Conservation (phyloP, 2,329 filamentous ascomycete species). For the Biscogniauxia sp. region DNA sequence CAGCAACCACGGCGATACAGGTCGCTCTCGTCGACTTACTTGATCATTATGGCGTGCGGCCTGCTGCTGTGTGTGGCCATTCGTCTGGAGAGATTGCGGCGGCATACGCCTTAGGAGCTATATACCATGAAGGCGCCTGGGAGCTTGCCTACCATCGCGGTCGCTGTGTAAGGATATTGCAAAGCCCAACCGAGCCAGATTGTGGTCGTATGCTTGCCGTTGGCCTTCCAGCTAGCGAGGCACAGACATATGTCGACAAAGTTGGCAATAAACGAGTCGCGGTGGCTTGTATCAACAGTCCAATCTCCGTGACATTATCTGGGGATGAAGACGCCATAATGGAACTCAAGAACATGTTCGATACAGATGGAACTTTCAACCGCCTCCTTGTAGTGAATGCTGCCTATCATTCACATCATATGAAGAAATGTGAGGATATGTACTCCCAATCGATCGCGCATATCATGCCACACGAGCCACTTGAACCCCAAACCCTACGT, state of each 20-base stretch:
- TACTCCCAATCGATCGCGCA: constrained; percentile 24
- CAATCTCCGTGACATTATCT: constrained; percentile 22
- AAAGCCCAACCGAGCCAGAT: neutral
- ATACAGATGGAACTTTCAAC: constrained; percentile 16
- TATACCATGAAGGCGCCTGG: constrained; percentile 24
- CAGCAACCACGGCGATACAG: neutral
- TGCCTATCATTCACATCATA: constrained; percentile 34
- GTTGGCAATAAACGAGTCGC: constrained; percentile 5
- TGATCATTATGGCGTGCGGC: neutral
- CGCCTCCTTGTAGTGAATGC: constrained; percentile 17
- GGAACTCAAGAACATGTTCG: constrained; percentile 13
- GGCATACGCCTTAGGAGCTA: constrained; percentile 13
- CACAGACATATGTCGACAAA: constrained; percentile 12
- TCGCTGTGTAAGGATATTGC: neutral
- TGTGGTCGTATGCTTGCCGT: constrained; percentile 24
- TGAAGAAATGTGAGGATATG: constrained; percentile 25
- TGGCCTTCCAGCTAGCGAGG: constrained; percentile 10
- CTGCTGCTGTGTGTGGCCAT: neutral
- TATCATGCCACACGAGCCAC: neutral
- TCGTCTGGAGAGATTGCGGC: constrained; percentile 3
- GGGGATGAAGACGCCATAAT: constrained; percentile 19
- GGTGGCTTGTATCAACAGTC: constrained; percentile 26
- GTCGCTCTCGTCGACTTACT: neutral
- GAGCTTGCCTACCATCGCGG: constrained; percentile 23
- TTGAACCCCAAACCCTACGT: too few relatives aligned